Base-by-base conservation (phyloP, 2,329 filamentous ascomycete species). In the Fusarium sp. region DNA sequence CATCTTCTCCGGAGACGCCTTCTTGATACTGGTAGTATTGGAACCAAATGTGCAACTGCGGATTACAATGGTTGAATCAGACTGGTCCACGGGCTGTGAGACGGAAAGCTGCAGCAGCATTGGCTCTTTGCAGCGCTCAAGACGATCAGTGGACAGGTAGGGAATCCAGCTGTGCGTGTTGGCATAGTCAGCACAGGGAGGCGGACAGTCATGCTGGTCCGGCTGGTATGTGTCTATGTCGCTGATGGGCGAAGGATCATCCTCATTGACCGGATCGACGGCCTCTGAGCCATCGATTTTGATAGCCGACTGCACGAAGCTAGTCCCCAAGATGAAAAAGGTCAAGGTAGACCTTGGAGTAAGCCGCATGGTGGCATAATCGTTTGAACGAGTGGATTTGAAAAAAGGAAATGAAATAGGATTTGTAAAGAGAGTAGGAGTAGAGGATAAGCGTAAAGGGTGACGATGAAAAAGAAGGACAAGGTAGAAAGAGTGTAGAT, bases 111-210 rank as follows among this genome's bases (percentile, higher is more conserved):
- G 21, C 6, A 50, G 29, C 6, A 50, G 38, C 47, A 43, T 50
- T 6, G 47, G 37, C 13, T n/a, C 47, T 7, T 63, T 9, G 44
- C 66, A 69, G 13, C 63, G 53, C 2, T 36, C 32, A 11, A 70
- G 61, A 15, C 66, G 63, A 5, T 61, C 45, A 41, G 63, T 50
- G 7, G 63, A 64, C 11, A 63, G 39, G 39, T 69, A 70, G 17
- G 59, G 32, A 32, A 52, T 68, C 68, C 61, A 70, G 9, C 38
- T 66, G 39, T 70, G 59, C 4, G 49, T 38, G 38, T 69, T 69
- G 19, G 61, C 21, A 29, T 66, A 65, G 49, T 69, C 62, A 3
- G 14, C 35, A 36, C 64, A 68, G 3, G 54, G 50, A 9, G 62
- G 55, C 2, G 62, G 66, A 23, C 58, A 67, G 27, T 70, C 49